These are phyloP conservation scores for Fusarium citri DNA, from an alignment of 2,329 filamentous ascomycete species.

Conservation along the genomic window DNA sequence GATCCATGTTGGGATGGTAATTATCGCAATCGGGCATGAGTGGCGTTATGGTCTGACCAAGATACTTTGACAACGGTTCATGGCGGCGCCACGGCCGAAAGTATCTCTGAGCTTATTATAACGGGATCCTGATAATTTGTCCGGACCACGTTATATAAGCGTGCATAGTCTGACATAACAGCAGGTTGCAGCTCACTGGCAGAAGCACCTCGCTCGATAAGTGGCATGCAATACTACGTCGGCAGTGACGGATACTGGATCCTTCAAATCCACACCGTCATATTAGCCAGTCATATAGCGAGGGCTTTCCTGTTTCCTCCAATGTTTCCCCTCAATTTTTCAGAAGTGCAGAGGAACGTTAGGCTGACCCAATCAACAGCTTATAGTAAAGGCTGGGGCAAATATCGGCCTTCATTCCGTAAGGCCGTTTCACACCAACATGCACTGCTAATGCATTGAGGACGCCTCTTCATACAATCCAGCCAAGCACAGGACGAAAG, in stretches of 20 bases:
- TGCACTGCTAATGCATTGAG: not conserved
- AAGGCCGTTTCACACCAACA: not conserved
- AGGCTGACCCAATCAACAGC: not conserved
- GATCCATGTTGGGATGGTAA: not conserved
- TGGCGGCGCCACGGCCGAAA: conserved; percentile 7
- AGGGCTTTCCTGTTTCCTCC: not conserved
- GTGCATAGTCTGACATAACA: conserved; percentile 1
- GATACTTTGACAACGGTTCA: not conserved
- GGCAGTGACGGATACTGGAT: not conserved
- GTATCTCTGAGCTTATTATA: not conserved
- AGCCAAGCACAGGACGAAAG: not conserved
- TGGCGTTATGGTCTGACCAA: not conserved
- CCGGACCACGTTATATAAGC: not conserved
- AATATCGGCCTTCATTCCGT: not conserved
- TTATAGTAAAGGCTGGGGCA: too few relatives aligned
- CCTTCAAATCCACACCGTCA: not conserved
- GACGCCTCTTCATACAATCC: not conserved
- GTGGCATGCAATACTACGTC: conserved; percentile 13
- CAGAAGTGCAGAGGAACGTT: not conserved
- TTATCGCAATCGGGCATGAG: not conserved
- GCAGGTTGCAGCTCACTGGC: not conserved
- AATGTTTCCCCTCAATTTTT: not conserved
- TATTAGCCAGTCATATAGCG: not conserved
- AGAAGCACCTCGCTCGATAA: not conserved
- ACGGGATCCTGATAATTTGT: not conserved